Evolutionary conservation across 805 yeast species (phyloP), one percentile per base, ranked within the genome.

Genomic region (Lipomyces orientalis): DNA sequence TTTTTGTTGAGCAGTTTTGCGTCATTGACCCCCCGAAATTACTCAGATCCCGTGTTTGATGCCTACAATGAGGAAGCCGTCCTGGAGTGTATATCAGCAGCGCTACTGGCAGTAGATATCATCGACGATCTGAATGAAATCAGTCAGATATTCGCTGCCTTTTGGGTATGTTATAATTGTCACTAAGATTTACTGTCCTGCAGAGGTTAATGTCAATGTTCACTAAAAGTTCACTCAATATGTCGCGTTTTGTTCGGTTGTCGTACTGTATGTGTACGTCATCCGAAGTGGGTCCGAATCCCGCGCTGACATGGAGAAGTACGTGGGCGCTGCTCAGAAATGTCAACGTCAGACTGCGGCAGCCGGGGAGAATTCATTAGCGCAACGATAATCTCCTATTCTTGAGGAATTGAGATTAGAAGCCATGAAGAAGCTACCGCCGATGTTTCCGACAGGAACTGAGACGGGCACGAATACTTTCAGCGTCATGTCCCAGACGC

Each of bases 181-280:
- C 12, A 4, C 14, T 35, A 3, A 1, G 4, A 34, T 34, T 34
- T 34, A 34, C 8, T 35, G 1, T 35, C 37, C 37, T 35, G 14
- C 14, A 35, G 1, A 5, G 2, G 37, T 6, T 35, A n/a, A n/a
- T n/a, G n/a, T n/a, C n/a, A 35, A 35, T 9, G 10, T 35, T 35
- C 14, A 9, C 14, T 35, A n/a, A 4, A 9, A 35, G 37, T 62
- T 68, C 35, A 68, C 71, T 7, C 71, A 68, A 55, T 68, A 68
- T 33, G 71, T 66, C 19, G 61, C 65, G 31, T 68, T 68, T 60
- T 68, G 71, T 31, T 31, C 71, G 14, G 69, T 68, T 19, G 69
- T 68, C 3, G 69, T 57, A 31, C 56, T 68, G 25, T 68, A 65
- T 54, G 65, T 68, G 43, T 63, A 65, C 35, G 29, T 60, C 34